Evolutionary conservation across 768 basidiomycete genomes (phyloP).

Genomic region (Tulasnella sp.): DNA sequence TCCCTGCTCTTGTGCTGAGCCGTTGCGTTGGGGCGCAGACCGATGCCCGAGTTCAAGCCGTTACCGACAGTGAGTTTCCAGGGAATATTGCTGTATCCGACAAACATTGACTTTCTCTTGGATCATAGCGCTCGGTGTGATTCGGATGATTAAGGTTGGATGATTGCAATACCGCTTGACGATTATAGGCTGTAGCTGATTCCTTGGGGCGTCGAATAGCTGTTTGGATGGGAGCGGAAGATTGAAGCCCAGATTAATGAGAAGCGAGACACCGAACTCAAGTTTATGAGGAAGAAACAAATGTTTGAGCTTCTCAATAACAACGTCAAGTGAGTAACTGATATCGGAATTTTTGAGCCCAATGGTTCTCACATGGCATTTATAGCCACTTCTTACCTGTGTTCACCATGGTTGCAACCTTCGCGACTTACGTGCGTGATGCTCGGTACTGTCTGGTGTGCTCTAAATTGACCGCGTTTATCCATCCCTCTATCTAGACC

Average conservation of each 20-base stretch:
- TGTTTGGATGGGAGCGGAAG: slow-evolving; percentile 60
- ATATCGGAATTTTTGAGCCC: neutral
- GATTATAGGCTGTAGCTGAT: too few species aligned
- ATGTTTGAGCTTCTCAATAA: slow-evolving; percentile 55
- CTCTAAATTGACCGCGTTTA: neutral
- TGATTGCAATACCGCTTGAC: neutral
- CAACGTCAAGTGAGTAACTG: slow-evolving; percentile 48
- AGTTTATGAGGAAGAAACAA: slow-evolving; percentile 57
- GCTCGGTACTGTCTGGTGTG: neutral
- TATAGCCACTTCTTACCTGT: slow-evolving; percentile 63
- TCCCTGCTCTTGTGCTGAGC: neutral
- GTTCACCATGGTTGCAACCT: slow-evolving; percentile 67
- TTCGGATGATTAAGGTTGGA: slow-evolving; percentile 64
- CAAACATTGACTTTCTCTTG: neutral
- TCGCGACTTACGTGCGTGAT: slow-evolving; percentile 57
- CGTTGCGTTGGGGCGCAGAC: slow-evolving; percentile 42
- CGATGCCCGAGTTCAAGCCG: slow-evolving; percentile 62
- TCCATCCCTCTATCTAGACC: slow-evolving; percentile 39
- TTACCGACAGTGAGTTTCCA: slow-evolving; percentile 58
- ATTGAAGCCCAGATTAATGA: slow-evolving; percentile 57
- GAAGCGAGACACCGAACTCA: slow-evolving; percentile 65
- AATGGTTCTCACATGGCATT: slow-evolving; percentile 14
- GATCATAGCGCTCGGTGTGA: slow-evolving; percentile 54
- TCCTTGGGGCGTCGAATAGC: slow-evolving; percentile 18
- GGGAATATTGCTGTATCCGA: slow-evolving; percentile 34